Conservation (phyloP, 2,329 filamentous ascomycete species). For the Pseudogymnoascus sp. region DNA sequence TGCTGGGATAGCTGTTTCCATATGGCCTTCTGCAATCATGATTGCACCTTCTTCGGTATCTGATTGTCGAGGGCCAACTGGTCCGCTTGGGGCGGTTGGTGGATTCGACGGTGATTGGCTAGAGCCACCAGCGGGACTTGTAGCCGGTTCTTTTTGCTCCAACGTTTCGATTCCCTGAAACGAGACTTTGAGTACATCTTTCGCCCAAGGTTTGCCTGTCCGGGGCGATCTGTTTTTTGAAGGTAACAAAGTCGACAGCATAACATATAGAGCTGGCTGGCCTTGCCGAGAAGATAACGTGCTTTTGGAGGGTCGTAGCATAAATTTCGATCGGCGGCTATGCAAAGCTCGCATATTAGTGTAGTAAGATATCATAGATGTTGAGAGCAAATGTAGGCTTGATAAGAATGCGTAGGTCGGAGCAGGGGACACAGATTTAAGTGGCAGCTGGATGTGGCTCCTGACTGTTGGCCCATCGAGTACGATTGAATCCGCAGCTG, state of each 20-base stretch:
- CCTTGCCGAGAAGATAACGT: conserved; percentile 16
- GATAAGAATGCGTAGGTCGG: conserved; percentile 28
- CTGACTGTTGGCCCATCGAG: conserved; percentile 17
- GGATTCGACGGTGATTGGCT: not conserved
- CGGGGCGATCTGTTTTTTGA: conserved; percentile 17
- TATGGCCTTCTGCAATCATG: conserved; percentile 26
- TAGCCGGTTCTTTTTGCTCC: not conserved
- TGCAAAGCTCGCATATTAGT: conserved; percentile 30
- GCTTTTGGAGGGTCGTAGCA: conserved; percentile 23
- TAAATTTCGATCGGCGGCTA: conserved; percentile 18
- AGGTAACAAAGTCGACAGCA: conserved; percentile 23
- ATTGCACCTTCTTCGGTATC: conserved; percentile 19
- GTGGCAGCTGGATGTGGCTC: conserved; percentile 20
- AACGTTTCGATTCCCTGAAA: conserved; percentile 38
- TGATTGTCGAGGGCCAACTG: not conserved
- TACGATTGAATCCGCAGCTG: not conserved
- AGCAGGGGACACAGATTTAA: conserved; percentile 20
- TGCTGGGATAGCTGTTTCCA: conserved; percentile 21
- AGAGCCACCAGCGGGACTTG: not conserved
- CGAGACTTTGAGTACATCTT: conserved; percentile 49
- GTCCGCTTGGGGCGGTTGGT: not conserved
- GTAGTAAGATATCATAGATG: conserved; percentile 30
- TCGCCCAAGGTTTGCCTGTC: conserved; percentile 41
- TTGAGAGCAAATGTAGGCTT: conserved; percentile 29
- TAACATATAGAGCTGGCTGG: conserved; percentile 24